Percentiles rank a stretch among this genome's conserved stretches.
These are phyloP conservation scores for Serendipita sp. DNA, from an alignment of 1,284 basidiomycete species.

Conservation along the genomic window DNA sequence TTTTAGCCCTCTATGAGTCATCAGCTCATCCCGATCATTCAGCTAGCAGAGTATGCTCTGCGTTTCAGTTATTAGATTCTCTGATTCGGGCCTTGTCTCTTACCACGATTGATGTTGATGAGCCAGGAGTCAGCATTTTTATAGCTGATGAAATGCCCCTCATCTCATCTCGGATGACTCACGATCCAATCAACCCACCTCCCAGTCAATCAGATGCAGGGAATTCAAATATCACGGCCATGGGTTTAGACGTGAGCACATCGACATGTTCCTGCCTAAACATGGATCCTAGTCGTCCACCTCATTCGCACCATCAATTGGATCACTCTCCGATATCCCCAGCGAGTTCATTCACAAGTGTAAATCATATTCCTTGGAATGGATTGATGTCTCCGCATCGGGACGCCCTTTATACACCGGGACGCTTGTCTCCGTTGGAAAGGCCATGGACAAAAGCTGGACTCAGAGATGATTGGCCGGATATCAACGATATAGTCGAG, in stretches of 20 bases:
- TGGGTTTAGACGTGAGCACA: neutral
- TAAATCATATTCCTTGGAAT: neutral
- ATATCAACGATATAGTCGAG: conserved; percentile 39
- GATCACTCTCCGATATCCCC: too few relatives aligned
- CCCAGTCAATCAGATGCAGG: neutral
- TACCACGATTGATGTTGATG: conserved; percentile 39
- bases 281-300: neutral
- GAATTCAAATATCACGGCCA: too few relatives aligned
- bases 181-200: neutral
- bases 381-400: neutral
- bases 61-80: conserved; percentile 46
- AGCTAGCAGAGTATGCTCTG: conserved; percentile 36
- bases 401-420: neutral
- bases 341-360: too few relatives aligned
- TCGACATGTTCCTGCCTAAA: neutral
- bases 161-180: neutral
- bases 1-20: conserved; percentile 56
- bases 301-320: neutral
- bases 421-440: neutral
- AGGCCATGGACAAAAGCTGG: neutral
- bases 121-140: conserved; percentile 42
- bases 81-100: conserved; percentile 48
- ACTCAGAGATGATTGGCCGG: conserved; percentile 16
- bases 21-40: conserved; percentile 51
- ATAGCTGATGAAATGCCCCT: neutral